Evolutionary conservation across 176 grass and related monocot genomes (phyloP).

Genomic region (Elaeis guineensis): DNA sequence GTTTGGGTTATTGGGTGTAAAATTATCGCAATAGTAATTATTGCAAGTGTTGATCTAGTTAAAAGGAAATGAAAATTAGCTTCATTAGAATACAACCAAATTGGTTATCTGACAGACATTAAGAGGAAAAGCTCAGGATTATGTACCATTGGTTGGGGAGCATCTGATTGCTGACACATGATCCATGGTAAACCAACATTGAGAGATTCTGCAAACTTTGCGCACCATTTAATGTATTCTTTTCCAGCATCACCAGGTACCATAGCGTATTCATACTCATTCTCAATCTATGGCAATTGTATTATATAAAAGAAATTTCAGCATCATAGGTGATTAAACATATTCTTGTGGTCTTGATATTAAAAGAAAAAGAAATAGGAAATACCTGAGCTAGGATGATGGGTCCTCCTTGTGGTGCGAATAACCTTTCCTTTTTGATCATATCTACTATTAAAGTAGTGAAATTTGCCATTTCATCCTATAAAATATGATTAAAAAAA

Average conservation of each 20-base stretch:
- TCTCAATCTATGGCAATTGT: constrained; percentile 45
- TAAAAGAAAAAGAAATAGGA: too few relatives aligned
- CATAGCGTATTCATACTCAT: constrained; percentile 67
- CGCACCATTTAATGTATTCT: constrained; percentile 70
- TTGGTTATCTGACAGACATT: too few relatives aligned
- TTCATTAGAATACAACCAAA: too few relatives aligned
- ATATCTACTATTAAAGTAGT: constrained; percentile 36
- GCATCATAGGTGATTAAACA: too few relatives aligned
- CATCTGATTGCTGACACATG: constrained; percentile 83
- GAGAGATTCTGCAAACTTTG: constrained; percentile 52
- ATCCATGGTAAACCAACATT: constrained; percentile 66
- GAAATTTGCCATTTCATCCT: constrained; percentile 50
- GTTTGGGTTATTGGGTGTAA: constrained; percentile 39
- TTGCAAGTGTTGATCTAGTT: constrained; percentile 78
- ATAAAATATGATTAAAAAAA: too few relatives aligned
- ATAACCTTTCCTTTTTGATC: constrained; percentile 52
- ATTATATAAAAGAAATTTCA: too few relatives aligned
- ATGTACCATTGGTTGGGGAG: constrained; percentile 40
- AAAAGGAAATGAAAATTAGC: neutral
- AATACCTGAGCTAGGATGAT: constrained; percentile 70
- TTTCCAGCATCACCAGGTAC: constrained; percentile 25
- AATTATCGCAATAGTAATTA: constrained; percentile 62
- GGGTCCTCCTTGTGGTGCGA: constrained; percentile 70
- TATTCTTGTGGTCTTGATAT: too few relatives aligned
- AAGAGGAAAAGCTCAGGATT: too few relatives aligned